A percentile compares a stretch with the other conserved stretches of the same genome.
phyloP scores from a whole-genome alignment of 176 grass and related monocot species.

The Pharus latifolius region DNA sequence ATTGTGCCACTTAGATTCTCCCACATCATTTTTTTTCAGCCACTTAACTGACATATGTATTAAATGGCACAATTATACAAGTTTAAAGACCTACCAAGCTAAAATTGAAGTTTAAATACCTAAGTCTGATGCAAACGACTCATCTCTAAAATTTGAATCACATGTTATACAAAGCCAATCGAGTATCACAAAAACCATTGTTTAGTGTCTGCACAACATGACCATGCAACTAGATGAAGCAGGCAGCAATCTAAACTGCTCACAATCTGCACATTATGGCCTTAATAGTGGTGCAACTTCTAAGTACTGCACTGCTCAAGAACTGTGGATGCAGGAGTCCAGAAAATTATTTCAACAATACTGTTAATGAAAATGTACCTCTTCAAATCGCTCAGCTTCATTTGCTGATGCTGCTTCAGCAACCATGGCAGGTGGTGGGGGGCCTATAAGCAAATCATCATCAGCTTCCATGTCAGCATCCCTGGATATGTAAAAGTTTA shows the following conservation, averaged over 20 bases:
- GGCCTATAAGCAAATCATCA: constrained; percentile 78
- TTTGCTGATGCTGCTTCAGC: constrained; percentile 89
- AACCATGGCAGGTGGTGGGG: constrained; percentile 88
- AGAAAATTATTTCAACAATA: background rate
- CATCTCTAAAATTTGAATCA: background rate
- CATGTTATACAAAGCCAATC: background rate
- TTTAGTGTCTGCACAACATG: background rate
- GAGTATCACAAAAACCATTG: background rate
- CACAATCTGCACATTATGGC: background rate
- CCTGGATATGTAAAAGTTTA: constrained; percentile 20
- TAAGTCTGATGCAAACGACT: no score
- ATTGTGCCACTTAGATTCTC: no score
- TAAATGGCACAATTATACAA: no score
- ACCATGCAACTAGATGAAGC: background rate
- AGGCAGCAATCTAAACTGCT: background rate
- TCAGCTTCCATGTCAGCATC: constrained; percentile 79
- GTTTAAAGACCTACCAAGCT: no score
- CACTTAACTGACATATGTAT: no score
- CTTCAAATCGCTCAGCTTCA: constrained; percentile 98
- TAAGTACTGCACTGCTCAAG: background rate
- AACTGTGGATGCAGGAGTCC: background rate
- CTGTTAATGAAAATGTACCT: constrained; percentile 40
- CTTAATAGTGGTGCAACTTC: background rate
- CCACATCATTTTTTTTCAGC: no score
- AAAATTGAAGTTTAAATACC: no score